Evolutionary conservation across 768 basidiomycete genomes (phyloP), one percentile per base, ranked within the genome.

Genomic region (Dioszegia aurantiaca): DNA sequence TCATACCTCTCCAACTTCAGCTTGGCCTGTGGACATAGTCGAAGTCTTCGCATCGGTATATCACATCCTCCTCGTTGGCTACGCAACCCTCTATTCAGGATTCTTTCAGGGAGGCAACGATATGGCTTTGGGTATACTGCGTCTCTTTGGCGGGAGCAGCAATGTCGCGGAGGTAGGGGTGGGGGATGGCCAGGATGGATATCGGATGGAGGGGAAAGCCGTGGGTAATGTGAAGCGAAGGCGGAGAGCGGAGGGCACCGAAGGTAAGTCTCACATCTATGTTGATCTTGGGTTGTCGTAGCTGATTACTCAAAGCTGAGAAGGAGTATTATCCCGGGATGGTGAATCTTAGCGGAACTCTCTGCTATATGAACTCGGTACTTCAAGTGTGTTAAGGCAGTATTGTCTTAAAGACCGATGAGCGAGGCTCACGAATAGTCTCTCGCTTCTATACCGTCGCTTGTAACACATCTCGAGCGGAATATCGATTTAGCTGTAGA

Each of bases 331-430:
- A 89, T 76, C 88, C 92, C 1, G 93, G 93, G 0, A 86, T 97
- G 48, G 88, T 95, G 71, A 97, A 97, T 69, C 87, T 93, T 36
- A 93, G 91, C 9, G 93, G 93, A 11, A 94, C 91, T 51, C 89
- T 94, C 64, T 97, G 94, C 73, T 98, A 95, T 80, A 89, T 97
- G 86, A 94, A 98, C 74, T 92, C 94, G 12, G 91, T 91, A 2
- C 80, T 97, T 10, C 94, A 97, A 83, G 89, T 72, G 73, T 70
- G 64, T 49, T 4, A 16, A 30, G 3, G 3, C 11, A 17, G 33
- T n/a, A n/a, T n/a, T n/a, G 28, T 8, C 12, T 10, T 11, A 31
- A 37, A 28, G 28, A 11, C n/a, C n/a, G n/a, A n/a, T n/a, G n/a
- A n/a, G n/a, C n/a, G n/a, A n/a, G 19, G 16, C 39, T 43, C 5